These are phyloP conservation scores for Blastobotrys parvus DNA, from an alignment of 805 yeast genomes.

Conservation along the genomic window DNA sequence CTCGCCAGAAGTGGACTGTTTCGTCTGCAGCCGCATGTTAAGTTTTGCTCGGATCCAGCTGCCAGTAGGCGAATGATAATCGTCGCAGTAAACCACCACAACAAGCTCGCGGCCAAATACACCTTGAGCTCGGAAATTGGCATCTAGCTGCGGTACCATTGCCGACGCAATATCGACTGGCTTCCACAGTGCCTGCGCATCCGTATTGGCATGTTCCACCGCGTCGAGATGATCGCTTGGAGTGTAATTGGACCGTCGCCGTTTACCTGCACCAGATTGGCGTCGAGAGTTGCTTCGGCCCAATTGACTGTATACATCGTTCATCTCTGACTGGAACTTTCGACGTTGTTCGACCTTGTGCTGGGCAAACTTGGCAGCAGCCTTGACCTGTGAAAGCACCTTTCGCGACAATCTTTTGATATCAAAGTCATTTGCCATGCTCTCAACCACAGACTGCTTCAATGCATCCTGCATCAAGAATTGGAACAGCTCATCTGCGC, in stretches of 20 bases:
- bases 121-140: constrained; percentile 23
- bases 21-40: constrained; percentile 29
- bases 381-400: constrained; percentile 28
- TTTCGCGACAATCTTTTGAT: constrained; percentile 26
- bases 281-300: constrained; percentile 11
- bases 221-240: constrained; percentile 15
- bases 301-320: constrained; percentile 14
- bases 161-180: constrained; percentile 36
- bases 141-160: constrained; percentile 24
- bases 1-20: constrained; percentile 14
- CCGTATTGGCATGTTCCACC: constrained; percentile 26
- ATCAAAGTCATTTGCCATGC: constrained; percentile 36
- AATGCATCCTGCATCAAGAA: constrained; percentile 35
- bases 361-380: constrained; percentile 22
- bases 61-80: constrained; percentile 40
- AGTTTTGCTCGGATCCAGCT: constrained; percentile 44
- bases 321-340: constrained; percentile 34
- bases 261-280: constrained; percentile 11
- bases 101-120: constrained; percentile 25
- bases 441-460: constrained; percentile 27
- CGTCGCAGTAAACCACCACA: constrained; percentile 37
- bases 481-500: constrained; percentile 37
- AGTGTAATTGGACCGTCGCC: constrained; percentile 19
- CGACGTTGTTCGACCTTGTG: constrained; percentile 27
- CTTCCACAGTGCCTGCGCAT: constrained; percentile 39